Percentiles rank a stretch among this genome's conserved stretches.
Conservation (phyloP, 2,329 filamentous ascomycete genomes). For the Aspergillus pseudotamarii region DNA sequence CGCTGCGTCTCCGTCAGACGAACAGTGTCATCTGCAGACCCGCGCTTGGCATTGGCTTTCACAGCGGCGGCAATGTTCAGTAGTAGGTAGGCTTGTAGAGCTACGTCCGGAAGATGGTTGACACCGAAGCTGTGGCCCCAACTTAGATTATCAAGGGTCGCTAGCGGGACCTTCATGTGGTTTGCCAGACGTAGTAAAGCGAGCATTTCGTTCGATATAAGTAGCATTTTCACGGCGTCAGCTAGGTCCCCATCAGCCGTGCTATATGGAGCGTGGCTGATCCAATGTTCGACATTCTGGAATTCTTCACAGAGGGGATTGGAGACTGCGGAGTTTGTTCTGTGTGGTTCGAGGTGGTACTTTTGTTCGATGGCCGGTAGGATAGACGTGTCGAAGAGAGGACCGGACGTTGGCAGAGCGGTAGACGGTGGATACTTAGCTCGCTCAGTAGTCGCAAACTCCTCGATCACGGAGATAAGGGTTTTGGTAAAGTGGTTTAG, state of each 20-base stretch:
- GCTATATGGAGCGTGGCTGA: background rate
- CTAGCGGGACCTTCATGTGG: background rate
- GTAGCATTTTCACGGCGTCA: constrained; percentile 10
- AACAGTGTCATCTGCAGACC: background rate
- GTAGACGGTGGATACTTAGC: background rate
- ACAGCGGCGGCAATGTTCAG: constrained; percentile 5
- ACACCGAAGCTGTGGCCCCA: constrained; percentile 10
- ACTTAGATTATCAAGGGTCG: background rate
- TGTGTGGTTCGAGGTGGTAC: constrained; percentile 2
- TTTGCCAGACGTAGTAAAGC: constrained; percentile 3
- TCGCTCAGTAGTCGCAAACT: background rate
- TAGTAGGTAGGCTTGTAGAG: constrained; percentile 3
- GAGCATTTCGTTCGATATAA: constrained; percentile 1
- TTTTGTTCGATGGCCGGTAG: constrained; percentile 1
- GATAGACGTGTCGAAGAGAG: background rate
- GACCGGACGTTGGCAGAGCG: background rate
- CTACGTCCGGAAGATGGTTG: background rate
- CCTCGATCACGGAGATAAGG: background rate
- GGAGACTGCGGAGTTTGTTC: constrained; percentile 1
- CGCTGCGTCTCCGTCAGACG: background rate
- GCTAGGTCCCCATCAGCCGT: constrained; percentile 1
- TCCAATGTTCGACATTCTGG: constrained; percentile 6
- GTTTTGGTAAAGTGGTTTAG: background rate
- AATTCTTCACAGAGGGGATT: constrained; percentile 4
- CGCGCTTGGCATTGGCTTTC: background rate